These are phyloP conservation scores for Paecilomyces fulvus DNA, from an alignment of 2,329 filamentous ascomycete genomes.

Conservation along the genomic window DNA sequence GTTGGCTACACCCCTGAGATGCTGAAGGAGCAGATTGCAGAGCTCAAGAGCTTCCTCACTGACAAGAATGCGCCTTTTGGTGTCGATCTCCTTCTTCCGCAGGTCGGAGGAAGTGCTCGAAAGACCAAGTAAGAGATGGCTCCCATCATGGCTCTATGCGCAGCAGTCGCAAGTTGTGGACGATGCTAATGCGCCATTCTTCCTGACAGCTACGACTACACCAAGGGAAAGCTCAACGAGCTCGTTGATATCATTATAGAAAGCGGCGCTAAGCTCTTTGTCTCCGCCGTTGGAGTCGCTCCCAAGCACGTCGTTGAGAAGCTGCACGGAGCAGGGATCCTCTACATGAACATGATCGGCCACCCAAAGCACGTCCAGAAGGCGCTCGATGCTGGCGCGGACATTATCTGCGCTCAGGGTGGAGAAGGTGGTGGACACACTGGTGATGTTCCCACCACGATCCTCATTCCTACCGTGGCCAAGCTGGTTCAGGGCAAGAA, in stretches of 20 bases:
- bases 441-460: conserved; percentile 80
- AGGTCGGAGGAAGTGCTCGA: conserved; percentile 86
- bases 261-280: conserved; percentile 83
- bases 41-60: conserved; percentile 77
- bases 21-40: conserved; percentile 87
- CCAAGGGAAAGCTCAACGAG: conserved; percentile 93
- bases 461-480: conserved; percentile 89
- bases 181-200: conserved; percentile 2
- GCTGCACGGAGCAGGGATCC: conserved; percentile 76
- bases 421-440: conserved; percentile 97
- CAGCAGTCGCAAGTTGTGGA: conserved; percentile 6
- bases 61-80: conserved; percentile 95
- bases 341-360: conserved; percentile 99
- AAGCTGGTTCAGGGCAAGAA: conserved; percentile 71
- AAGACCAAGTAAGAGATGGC: conserved; percentile 68
- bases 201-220: conserved; percentile 83
- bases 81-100: conserved; percentile 85
- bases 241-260: conserved; percentile 89
- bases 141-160: not conserved
- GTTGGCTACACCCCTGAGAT: conserved; percentile 90
- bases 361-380: conserved; percentile 99
- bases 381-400: conserved; percentile 81
- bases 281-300: conserved; percentile 91
- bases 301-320: conserved; percentile 81
- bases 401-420: conserved; percentile 97